Evolutionary conservation across 2,329 filamentous ascomycete genomes (phyloP).

Genomic region (Microdochium paspali): DNA sequence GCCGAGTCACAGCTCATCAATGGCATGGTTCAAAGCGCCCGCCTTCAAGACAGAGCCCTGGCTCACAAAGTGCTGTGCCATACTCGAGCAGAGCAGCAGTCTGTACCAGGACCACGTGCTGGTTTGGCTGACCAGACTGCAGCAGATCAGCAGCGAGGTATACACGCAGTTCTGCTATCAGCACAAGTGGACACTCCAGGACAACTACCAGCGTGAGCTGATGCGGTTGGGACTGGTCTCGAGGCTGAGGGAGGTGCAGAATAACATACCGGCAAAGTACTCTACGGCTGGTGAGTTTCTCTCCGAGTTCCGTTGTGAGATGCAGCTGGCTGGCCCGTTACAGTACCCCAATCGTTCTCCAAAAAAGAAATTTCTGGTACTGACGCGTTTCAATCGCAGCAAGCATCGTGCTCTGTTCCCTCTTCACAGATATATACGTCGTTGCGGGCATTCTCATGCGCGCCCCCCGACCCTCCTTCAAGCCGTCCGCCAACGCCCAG

Average conservation of each 20-base stretch:
- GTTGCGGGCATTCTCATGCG: constrained; percentile 26
- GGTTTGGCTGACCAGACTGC: constrained; percentile 30
- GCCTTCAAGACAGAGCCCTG: constrained; percentile 28
- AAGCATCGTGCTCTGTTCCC: constrained; percentile 20
- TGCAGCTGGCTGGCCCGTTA: too few species aligned
- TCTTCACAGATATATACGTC: constrained; percentile 29
- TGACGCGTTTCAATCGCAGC: constrained; percentile 9
- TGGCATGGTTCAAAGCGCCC: constrained; percentile 26
- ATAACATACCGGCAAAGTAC: constrained; percentile 23
- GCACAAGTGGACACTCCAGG: constrained; percentile 13
- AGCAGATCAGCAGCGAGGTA: constrained; percentile 29
- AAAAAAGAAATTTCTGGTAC: too few species aligned
- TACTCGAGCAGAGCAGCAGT: constrained; percentile 26
- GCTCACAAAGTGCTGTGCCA: constrained; percentile 33
- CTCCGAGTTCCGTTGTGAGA: background rate
- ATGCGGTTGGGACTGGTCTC: constrained; percentile 37
- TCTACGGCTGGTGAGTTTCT: constrained; percentile 14
- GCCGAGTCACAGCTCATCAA: constrained; percentile 21
- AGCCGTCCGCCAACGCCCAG: constrained; percentile 9
- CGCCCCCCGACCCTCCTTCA: constrained; percentile 1
- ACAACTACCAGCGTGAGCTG: constrained; percentile 30
- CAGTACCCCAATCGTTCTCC: too few species aligned
- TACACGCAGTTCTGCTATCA: constrained; percentile 17
- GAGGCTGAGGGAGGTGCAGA: constrained; percentile 32
- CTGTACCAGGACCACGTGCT: constrained; percentile 30